A percentile compares a stretch with the other conserved stretches of the same genome.
phyloP scores from a whole-genome alignment of 108 stramenopile genomes.

The Schizochytrium sp. region DNA sequence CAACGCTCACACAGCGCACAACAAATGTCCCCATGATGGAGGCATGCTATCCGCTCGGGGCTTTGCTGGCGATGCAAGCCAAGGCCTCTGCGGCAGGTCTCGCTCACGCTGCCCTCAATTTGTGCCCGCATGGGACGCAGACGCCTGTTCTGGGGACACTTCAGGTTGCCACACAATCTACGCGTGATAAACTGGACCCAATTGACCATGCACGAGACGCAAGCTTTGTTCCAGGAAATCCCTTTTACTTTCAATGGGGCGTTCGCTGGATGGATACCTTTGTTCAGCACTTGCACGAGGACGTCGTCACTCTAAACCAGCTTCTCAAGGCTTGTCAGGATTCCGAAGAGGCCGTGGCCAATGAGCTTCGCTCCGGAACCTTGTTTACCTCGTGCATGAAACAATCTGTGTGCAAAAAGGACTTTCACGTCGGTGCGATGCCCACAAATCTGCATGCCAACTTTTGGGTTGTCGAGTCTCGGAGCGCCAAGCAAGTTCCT shows the following conservation, averaged over 20 bases:
- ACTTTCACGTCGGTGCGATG: neutral
- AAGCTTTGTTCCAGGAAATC: neutral
- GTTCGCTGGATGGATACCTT: neutral
- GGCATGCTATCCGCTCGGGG: neutral
- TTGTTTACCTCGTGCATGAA: neutral
- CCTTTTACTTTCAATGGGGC: neutral
- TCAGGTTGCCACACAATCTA: neutral
- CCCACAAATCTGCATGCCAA: neutral
- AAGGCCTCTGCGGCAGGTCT: neutral
- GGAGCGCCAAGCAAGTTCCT: neutral
- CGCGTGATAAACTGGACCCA: neutral
- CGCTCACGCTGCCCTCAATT: neutral
- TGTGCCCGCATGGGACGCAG: neutral
- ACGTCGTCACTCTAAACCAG: neutral
- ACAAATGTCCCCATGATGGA: neutral
- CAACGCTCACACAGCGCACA: neutral
- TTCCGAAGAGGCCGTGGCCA: neutral
- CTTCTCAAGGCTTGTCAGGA: neutral
- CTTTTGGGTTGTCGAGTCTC: neutral
- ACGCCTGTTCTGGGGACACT: neutral
- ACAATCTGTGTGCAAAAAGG: neutral
- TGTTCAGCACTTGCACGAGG: neutral
- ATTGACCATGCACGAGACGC: neutral
- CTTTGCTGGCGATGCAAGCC: neutral
- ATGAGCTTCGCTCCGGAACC: neutral